phyloP scores from a whole-genome alignment of 2,329 filamentous ascomycete species.

The Macrophomina pseudophaseolina region DNA sequence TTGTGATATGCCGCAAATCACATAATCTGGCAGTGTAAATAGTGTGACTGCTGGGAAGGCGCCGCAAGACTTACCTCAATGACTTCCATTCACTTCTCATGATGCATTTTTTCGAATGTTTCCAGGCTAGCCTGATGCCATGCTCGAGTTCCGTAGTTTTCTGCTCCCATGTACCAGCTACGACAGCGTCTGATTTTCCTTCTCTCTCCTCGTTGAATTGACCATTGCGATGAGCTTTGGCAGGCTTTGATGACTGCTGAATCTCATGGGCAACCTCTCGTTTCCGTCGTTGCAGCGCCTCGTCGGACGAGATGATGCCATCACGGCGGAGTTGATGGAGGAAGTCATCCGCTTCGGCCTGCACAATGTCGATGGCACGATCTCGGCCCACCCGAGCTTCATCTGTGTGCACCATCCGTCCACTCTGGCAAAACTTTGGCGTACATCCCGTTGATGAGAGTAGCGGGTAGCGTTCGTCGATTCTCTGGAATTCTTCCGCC shows the following conservation, averaged over 20 bases:
- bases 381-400: slow-evolving; percentile 33
- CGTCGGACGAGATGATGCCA: slow-evolving; percentile 29
- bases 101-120: slow-evolving; percentile 37
- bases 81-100: slow-evolving; percentile 34
- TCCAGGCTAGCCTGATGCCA: slow-evolving; percentile 33
- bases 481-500: slow-evolving; percentile 23
- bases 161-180: slow-evolving; percentile 31
- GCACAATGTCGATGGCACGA: slow-evolving; percentile 28
- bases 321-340: slow-evolving; percentile 30
- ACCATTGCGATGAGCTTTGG: background rate
- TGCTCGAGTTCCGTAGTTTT: slow-evolving; percentile 29
- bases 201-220: background rate
- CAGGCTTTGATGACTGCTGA: slow-evolving; percentile 16
- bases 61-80: background rate
- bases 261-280: slow-evolving; percentile 27
- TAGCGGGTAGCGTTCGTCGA: slow-evolving; percentile 23
- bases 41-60: background rate
- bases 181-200: background rate
- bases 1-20: slow-evolving; percentile 33
- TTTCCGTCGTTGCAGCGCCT: slow-evolving; percentile 23
- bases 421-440: slow-evolving; percentile 33
- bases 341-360: slow-evolving; percentile 32
- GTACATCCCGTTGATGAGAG: slow-evolving; percentile 34
- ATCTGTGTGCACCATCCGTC: slow-evolving; percentile 31
- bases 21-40: slow-evolving; percentile 26